Conservation (phyloP, 2,329 filamentous ascomycete genomes). For the Neurospora sp. region DNA sequence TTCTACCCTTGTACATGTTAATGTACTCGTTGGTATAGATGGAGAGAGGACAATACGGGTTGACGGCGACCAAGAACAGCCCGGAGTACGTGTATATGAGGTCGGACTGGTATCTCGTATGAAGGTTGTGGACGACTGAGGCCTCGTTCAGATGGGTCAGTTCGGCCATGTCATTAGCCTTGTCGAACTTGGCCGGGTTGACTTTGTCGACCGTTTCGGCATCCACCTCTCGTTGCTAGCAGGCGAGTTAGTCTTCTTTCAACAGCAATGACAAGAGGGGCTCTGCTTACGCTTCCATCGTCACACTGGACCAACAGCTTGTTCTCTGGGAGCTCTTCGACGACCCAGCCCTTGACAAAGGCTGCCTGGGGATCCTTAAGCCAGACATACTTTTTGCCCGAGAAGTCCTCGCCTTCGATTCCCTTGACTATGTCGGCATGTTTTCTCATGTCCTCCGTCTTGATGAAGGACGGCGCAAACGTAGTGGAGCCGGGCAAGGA, state of each 20-base stretch:
- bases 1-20: slow-evolving; percentile 93
- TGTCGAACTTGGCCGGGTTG: slow-evolving; percentile 99
- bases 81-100: slow-evolving; percentile 98
- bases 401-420: slow-evolving; percentile 97
- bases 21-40: slow-evolving; percentile 97
- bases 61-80: slow-evolving; percentile 91
- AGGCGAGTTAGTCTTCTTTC: slow-evolving; percentile 9
- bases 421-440: slow-evolving; percentile 49
- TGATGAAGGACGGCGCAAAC: slow-evolving; percentile 95
- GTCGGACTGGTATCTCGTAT: slow-evolving; percentile 90
- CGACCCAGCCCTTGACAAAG: slow-evolving; percentile 86
- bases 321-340: slow-evolving; percentile 65
- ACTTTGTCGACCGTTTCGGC: slow-evolving; percentile 91
- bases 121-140: slow-evolving; percentile 93
- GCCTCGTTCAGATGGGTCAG: slow-evolving; percentile 96
- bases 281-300: slow-evolving; percentile 64
- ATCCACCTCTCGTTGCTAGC: slow-evolving; percentile 76
- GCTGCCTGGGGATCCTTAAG: slow-evolving; percentile 77
- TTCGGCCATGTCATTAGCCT: slow-evolving; percentile 98
- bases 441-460: slow-evolving; percentile 62
- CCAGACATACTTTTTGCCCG: slow-evolving; percentile 97
- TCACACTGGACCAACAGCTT: slow-evolving; percentile 83
- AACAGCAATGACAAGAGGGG: background rate
- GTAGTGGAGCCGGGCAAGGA: slow-evolving; percentile 58
- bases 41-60: slow-evolving; percentile 87